Percentiles rank a stretch among this genome's conserved stretches.
phyloP scores from a whole-genome alignment of 306 rosid genomes.

The Fagus crenata region DNA sequence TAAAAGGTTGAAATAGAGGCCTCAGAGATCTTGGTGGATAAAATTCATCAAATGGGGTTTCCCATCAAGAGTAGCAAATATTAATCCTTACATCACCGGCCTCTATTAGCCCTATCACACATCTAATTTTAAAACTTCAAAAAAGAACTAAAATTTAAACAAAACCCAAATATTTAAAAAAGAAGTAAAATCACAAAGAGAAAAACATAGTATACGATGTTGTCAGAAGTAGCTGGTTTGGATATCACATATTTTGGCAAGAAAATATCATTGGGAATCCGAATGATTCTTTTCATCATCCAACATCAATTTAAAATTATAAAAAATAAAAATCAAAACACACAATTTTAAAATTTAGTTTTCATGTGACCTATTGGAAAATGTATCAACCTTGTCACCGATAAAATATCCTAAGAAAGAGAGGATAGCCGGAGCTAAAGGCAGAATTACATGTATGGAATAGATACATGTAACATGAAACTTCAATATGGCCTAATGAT shows the following conservation, averaged over 20 bases:
- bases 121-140: too few relatives aligned
- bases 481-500: constrained; percentile 26
- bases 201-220: background rate
- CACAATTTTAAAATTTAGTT: too few relatives aligned
- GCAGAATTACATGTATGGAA: constrained; percentile 3
- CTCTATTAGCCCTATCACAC: background rate
- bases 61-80: constrained; percentile 15
- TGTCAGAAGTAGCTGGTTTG: constrained; percentile 13
- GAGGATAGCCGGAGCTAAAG: constrained; percentile 32
- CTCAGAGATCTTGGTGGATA: constrained; percentile 14
- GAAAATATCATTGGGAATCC: constrained; percentile 14
- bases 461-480: background rate
- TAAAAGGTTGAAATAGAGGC: background rate
- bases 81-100: background rate
- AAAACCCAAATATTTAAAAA: background rate
- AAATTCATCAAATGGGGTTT: background rate
- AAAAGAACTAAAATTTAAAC: background rate
- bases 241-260: background rate
- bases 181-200: background rate
- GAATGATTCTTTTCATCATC: constrained; percentile 12
- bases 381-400: constrained; percentile 28
- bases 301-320: background rate
- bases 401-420: background rate
- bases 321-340: background rate
- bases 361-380: background rate